Conservation (phyloP, 73 alveolate genomes). For the Tetrahymena malaccensis region DNA sequence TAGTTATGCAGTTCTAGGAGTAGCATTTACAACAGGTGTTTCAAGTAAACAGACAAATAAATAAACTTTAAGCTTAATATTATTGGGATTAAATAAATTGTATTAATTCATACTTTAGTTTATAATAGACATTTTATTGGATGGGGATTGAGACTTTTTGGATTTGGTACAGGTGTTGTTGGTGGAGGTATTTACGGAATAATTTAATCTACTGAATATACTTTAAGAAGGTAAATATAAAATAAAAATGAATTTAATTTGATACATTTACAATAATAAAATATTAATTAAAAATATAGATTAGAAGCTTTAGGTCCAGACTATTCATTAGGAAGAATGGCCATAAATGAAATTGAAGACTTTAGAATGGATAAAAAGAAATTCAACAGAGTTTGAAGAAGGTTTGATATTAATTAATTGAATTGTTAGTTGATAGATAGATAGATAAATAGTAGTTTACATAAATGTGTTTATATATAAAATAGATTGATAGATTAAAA, state of each 20-base stretch:
- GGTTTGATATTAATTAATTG: not conserved
- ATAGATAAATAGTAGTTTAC: too few species aligned
- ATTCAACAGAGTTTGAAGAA: constrained; percentile 13
- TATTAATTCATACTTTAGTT: not conserved
- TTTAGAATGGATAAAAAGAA: constrained; percentile 40
- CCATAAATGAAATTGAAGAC: constrained; percentile 31
- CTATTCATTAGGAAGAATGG: constrained; percentile 36
- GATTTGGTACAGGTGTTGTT: constrained; percentile 14
- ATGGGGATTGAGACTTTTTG: constrained; percentile 22
- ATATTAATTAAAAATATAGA: not conserved
- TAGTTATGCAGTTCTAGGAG: constrained; percentile 27
- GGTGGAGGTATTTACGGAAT: constrained; percentile 9
- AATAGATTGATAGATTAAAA: too few species aligned
- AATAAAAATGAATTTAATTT: not conserved
- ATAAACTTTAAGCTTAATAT: too few species aligned
- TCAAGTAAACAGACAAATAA: not conserved
- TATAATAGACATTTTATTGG: not conserved
- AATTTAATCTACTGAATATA: constrained; percentile 27
- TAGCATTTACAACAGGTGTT: constrained; percentile 1
- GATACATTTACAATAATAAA: not conserved
- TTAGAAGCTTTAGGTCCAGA: constrained; percentile 32
- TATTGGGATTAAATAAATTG: too few species aligned
- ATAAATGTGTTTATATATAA: too few species aligned
- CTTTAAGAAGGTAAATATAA: not conserved
- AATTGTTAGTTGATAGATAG: too few species aligned